Conservation (phyloP, 1,284 basidiomycete genomes). For the Wallemia hederae region DNA sequence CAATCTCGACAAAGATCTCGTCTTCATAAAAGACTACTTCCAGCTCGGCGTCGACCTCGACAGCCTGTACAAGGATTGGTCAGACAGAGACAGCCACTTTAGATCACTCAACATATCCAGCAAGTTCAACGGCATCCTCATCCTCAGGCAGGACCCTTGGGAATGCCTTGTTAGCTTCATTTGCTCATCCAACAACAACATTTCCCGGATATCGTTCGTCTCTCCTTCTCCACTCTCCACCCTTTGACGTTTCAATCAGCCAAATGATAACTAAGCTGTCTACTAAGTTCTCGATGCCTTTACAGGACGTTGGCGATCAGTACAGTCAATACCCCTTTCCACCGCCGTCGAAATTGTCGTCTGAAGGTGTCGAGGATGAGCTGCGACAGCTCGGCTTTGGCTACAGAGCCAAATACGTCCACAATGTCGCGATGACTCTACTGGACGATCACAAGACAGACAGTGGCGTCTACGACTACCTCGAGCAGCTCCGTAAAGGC, state of each 20-base stretch:
- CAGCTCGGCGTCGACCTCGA: slow-evolving; percentile 48
- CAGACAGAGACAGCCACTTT: slow-evolving; percentile 41
- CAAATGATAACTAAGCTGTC: slow-evolving; percentile 15
- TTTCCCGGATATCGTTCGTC: slow-evolving; percentile 62
- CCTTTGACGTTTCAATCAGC: slow-evolving; percentile 10
- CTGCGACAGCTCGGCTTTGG: slow-evolving; percentile 74
- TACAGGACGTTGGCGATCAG: slow-evolving; percentile 10
- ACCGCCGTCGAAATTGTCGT: slow-evolving; percentile 33
- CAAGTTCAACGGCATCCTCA: slow-evolving; percentile 27
- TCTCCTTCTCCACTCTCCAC: slow-evolving; percentile 32
- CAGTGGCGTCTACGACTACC: slow-evolving; percentile 4
- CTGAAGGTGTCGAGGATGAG: slow-evolving; percentile 27
- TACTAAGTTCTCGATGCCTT: slow-evolving; percentile 19
- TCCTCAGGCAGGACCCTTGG: slow-evolving; percentile 81
- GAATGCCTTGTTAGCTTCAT: slow-evolving; percentile 89
- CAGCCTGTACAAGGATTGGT: slow-evolving; percentile 53
- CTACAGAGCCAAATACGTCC: slow-evolving; percentile 73
- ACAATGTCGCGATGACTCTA: slow-evolving; percentile 50
- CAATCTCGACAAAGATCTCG: slow-evolving; percentile 23
- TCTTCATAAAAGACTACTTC: slow-evolving; percentile 67
- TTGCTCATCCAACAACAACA: slow-evolving; percentile 95
- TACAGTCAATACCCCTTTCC: slow-evolving; percentile 58
- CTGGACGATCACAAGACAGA: slow-evolving; percentile 20
- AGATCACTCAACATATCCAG: slow-evolving; percentile 25
- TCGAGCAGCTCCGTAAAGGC: slow-evolving; percentile 6